Percentiles rank a stretch among this genome's conserved stretches.
Conservation (phyloP, 129 eudicot genomes). For the Flaveria trinervia region DNA sequence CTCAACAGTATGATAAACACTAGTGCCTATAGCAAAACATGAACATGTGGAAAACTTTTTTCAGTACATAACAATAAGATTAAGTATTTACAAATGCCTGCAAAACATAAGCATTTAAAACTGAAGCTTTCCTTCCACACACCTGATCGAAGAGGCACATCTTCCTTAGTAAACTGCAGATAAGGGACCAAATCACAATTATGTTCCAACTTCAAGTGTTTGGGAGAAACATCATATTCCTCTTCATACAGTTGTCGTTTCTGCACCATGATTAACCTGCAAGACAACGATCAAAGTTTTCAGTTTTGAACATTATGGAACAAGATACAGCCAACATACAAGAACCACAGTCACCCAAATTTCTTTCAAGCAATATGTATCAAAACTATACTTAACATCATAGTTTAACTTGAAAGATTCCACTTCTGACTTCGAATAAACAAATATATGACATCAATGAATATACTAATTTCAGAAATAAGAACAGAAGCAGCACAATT, state of each 20-base stretch:
- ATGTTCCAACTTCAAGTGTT: constrained; percentile 49
- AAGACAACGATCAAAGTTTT: not conserved
- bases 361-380: not conserved
- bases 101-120: not conserved
- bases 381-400: not conserved
- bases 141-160: constrained; percentile 43
- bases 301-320: not conserved
- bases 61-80: not conserved
- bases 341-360: not conserved
- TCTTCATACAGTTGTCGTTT: constrained; percentile 54
- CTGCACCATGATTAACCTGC: constrained; percentile 62
- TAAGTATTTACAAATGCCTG: constrained; percentile 17
- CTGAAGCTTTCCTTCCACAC: constrained; percentile 27
- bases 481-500: not conserved
- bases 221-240: constrained; percentile 45
- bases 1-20: too few relatives aligned
- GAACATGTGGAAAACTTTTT: not conserved
- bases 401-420: not conserved
- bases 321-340: not conserved
- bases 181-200: constrained; percentile 31
- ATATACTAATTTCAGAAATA: not conserved
- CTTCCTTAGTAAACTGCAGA: constrained; percentile 39
- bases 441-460: not conserved
- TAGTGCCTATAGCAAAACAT: not conserved
- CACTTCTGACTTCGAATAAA: not conserved